A percentile compares a stretch with the other conserved stretches of the same genome.
Evolutionary conservation across 2,329 filamentous ascomycete genomes (phyloP).

Genomic region (Diaporthe destruens): DNA sequence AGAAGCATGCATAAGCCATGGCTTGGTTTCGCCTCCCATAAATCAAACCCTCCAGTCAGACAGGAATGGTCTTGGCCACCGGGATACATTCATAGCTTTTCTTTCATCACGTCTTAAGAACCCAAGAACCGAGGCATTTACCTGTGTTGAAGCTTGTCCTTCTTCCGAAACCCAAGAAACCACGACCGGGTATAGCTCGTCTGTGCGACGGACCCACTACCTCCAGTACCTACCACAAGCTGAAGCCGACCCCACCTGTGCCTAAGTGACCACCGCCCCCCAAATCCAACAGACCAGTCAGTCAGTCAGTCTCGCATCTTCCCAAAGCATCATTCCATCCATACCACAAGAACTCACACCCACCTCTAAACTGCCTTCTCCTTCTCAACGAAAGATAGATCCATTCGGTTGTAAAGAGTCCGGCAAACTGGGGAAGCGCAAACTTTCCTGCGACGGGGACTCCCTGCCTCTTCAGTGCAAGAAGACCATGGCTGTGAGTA

Average conservation of each 20-base stretch:
- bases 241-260: too few species aligned
- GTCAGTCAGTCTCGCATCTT: slow-evolving; percentile 5
- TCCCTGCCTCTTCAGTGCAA: slow-evolving; percentile 65
- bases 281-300: too few species aligned
- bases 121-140: neutral
- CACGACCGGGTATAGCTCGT: neutral
- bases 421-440: slow-evolving; percentile 76
- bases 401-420: slow-evolving; percentile 35
- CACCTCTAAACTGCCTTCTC: slow-evolving; percentile 3
- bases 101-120: neutral
- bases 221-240: neutral
- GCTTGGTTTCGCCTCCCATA: slow-evolving; percentile 7
- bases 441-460: slow-evolving; percentile 70
- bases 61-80: neutral
- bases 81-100: neutral
- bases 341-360: slow-evolving; percentile 27
- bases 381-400: slow-evolving; percentile 32
- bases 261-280: too few species aligned
- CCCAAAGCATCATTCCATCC: slow-evolving; percentile 1
- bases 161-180: neutral
- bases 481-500: slow-evolving; percentile 72
- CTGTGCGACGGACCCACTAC: neutral
- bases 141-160: neutral
- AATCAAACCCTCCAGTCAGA: neutral
- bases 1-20: neutral